Evolutionary conservation across 192 early-diverging fungal species (phyloP).

Genomic region (Coemansia sp.): DNA sequence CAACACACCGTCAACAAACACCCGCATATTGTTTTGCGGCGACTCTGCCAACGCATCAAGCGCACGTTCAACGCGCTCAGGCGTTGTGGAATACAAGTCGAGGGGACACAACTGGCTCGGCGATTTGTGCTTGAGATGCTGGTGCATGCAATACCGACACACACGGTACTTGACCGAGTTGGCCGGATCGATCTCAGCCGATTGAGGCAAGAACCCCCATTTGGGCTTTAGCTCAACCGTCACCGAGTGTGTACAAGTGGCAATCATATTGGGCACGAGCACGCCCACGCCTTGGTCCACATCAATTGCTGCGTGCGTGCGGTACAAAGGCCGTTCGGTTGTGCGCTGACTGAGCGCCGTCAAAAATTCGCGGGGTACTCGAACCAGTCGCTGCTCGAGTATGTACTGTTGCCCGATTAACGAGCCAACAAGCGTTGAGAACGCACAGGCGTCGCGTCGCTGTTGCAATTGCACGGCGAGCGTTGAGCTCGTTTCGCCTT

Average conservation of each 20-base stretch:
- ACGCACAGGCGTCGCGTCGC: conserved; percentile 13
- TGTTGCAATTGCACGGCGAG: conserved; percentile 3
- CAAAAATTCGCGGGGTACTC: conserved; percentile 36
- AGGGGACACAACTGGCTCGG: conserved; percentile 65
- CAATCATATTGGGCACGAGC: conserved; percentile 54
- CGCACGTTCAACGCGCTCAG: conserved; percentile 33
- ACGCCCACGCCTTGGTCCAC: conserved; percentile 40
- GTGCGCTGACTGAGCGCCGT: conserved; percentile 28
- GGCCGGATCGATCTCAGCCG: conserved; percentile 36
- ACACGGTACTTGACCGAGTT: conserved; percentile 55
- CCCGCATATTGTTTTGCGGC: conserved; percentile 48
- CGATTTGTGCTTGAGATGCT: conserved; percentile 54
- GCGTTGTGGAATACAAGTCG: conserved; percentile 59
- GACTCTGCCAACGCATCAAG: conserved; percentile 25
- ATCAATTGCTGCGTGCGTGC: conserved; percentile 55
- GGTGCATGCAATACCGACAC: conserved; percentile 80
- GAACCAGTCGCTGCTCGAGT: conserved; percentile 29
- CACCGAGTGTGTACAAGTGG: conserved; percentile 8
- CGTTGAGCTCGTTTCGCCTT: conserved; percentile 1
- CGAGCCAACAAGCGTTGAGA: conserved; percentile 38
- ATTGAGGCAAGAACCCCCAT: conserved; percentile 67
- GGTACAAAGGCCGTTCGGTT: conserved; percentile 44
- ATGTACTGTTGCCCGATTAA: conserved; percentile 56
- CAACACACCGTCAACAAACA: conserved; percentile 43
- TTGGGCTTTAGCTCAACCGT: conserved; percentile 70